A percentile compares a stretch with the other conserved stretches of the same genome.
phyloP scores from a whole-genome alignment of 345 rosid species.

The Hirschfeldia incana region DNA sequence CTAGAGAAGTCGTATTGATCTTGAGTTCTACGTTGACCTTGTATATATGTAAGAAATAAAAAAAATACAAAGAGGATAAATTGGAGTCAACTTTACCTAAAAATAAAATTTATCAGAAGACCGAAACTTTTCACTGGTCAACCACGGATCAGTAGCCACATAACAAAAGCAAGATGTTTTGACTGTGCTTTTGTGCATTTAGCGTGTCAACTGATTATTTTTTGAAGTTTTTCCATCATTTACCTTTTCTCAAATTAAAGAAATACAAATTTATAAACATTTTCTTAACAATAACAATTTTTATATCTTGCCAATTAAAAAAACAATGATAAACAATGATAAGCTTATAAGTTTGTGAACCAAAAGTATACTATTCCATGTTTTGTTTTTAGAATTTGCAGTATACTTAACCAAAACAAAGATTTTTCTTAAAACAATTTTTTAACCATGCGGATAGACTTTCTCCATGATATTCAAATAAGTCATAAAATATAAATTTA shows the following conservation, averaged over 20 bases:
- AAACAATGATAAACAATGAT: too few relatives aligned
- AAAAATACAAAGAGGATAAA: background rate
- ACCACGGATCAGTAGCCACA: slow-evolving; percentile 11
- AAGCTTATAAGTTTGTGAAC: background rate
- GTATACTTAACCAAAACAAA: background rate
- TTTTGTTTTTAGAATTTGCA: background rate
- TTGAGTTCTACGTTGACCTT: slow-evolving; percentile 42
- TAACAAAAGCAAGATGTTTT: slow-evolving; percentile 3
- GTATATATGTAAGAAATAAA: background rate
- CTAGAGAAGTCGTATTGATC: slow-evolving; percentile 33
- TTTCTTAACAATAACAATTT: background rate
- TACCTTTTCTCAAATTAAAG: background rate
- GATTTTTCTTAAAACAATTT: too few relatives aligned
- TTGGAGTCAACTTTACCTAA: slow-evolving; percentile 35
- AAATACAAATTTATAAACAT: background rate
- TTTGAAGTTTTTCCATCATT: background rate
- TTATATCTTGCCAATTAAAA: background rate
- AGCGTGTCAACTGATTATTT: background rate
- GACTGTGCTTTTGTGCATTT: slow-evolving; percentile 8
- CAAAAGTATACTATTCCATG: background rate
- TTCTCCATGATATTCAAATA: too few relatives aligned
- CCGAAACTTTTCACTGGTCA: slow-evolving; percentile 8
- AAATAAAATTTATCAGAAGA: slow-evolving; percentile 11
- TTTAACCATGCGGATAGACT: too few relatives aligned
- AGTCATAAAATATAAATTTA: too few relatives aligned